phyloP scores from a whole-genome alignment of 352 stramenopile genomes.

The Plasmopara halstedii region DNA sequence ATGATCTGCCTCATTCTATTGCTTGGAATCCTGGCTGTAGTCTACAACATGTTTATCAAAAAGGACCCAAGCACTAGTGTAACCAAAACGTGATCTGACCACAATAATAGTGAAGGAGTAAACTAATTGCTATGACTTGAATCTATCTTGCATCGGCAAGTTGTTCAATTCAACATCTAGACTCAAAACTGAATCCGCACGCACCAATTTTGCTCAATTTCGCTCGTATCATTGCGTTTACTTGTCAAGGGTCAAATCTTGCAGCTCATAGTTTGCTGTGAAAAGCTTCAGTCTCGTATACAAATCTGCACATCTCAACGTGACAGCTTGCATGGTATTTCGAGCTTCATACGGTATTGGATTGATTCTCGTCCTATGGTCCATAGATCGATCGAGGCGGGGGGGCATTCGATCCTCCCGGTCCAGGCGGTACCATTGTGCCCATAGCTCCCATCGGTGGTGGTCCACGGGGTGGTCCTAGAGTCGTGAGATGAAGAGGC shows the following conservation, averaged over 20 bases:
- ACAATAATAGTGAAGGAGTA: not conserved
- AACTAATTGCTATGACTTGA: not conserved
- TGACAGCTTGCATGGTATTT: not conserved
- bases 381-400: conserved; percentile 69
- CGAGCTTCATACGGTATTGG: not conserved
- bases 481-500: not conserved
- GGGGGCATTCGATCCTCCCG: conserved; percentile 22
- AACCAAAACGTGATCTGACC: conserved; percentile 20
- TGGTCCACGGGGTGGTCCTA: conserved; percentile 46
- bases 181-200: not conserved
- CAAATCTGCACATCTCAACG: not conserved
- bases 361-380: conserved; percentile 29
- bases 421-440: conserved; percentile 23
- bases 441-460: conserved; percentile 33
- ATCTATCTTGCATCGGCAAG: not conserved
- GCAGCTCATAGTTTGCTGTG: not conserved
- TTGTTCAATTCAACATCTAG: not conserved
- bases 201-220: not conserved
- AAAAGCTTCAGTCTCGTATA: not conserved
- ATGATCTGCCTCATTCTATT: conserved; percentile 86
- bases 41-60: conserved; percentile 89
- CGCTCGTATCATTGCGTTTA: not conserved
- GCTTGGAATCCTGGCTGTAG: conserved; percentile 72
- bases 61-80: conserved; percentile 24
- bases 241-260: not conserved